Conservation (phyloP, 805 yeast species). For the Naumovozyma baii region DNA sequence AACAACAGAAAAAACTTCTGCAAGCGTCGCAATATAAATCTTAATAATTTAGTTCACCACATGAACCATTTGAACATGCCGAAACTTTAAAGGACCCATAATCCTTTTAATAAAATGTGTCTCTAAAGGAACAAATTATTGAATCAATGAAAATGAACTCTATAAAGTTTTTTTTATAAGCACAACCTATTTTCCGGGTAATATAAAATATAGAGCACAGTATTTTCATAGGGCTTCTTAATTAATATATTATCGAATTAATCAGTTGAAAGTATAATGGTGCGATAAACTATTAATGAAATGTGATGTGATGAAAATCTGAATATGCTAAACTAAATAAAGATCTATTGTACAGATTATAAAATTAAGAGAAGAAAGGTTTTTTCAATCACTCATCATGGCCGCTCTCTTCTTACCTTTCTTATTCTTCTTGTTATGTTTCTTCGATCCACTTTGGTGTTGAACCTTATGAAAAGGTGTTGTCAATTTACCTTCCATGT, state of each 20-base stretch:
- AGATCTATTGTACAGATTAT: background rate
- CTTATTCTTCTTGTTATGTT: slow-evolving; percentile 71
- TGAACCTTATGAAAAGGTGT: slow-evolving; percentile 63
- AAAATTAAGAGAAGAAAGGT: background rate
- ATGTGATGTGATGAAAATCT: background rate
- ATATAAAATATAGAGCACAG: no score
- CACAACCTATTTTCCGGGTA: no score
- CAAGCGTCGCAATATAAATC: slow-evolving; percentile 2
- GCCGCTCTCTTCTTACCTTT: slow-evolving; percentile 42
- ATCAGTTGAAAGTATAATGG: no score
- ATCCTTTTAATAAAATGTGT: slow-evolving; percentile 2
- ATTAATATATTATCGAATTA: no score
- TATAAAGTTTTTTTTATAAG: no score
- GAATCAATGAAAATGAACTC: background rate
- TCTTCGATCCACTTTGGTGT: slow-evolving; percentile 33
- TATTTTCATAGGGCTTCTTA: no score
- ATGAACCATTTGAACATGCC: slow-evolving; percentile 1
- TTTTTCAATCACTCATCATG: slow-evolving; percentile 8
- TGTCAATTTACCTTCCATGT: slow-evolving; percentile 50
- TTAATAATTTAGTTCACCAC: slow-evolving; percentile 3
- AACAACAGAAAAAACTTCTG: slow-evolving; percentile 17
- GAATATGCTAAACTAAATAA: background rate
- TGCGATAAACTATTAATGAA: background rate
- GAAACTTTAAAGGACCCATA: slow-evolving; percentile 11
- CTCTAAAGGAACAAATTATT: no score